Base-by-base conservation (phyloP, 2,329 filamentous ascomycete species). In the Endocalyx cinctus region DNA sequence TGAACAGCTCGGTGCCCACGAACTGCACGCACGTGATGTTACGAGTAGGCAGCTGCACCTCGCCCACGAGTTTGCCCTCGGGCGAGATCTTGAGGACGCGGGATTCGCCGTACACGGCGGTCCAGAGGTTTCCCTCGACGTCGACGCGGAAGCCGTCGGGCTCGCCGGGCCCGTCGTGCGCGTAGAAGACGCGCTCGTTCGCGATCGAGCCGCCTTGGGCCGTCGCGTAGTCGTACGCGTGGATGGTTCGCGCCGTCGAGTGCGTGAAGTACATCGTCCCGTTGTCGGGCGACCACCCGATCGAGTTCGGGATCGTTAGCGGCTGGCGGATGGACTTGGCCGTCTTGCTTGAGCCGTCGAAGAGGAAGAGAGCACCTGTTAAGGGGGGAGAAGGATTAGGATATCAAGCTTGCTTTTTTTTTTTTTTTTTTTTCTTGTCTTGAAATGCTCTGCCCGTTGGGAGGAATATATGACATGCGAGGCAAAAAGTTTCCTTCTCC, bases 131-230 rank as follows among this genome's bases (percentile, higher is more conserved):
- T n/a, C 87, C 88, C 34, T 94, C 78, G 27, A 72, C 74, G 54
- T 96, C 89, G 51, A 94, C 75, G 42, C 82, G 81, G 62, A 90
- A 89, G 3, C 89, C 89, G 59, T 96, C 89, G 1, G 87, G 87
- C 42, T 78, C 76, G 29, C 82, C 81, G 17, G 72, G 58, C 1
- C 74, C 74, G 4, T 74, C 69, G 53, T 88, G 78, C 36, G 72
- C 66, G 64, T 88, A 90, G 62, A 88, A 87, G 23, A 82, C 66
- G 35, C 84, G 77, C 51, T 78, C 74, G 59, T 84, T 82, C 37
- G 72, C 74, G 33, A 87, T 69, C n/a, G 63, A 63, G 22, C 83
- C 84, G 2, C 74, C 79, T n/a, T 60, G 55, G 1, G 17, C 29
- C 4, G 64, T 51, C 46, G 83, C 69, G 62, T 84, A 95, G 60